Conservation (phyloP, 2,329 filamentous ascomycete genomes). For the Trichoderma simmonsii region DNA sequence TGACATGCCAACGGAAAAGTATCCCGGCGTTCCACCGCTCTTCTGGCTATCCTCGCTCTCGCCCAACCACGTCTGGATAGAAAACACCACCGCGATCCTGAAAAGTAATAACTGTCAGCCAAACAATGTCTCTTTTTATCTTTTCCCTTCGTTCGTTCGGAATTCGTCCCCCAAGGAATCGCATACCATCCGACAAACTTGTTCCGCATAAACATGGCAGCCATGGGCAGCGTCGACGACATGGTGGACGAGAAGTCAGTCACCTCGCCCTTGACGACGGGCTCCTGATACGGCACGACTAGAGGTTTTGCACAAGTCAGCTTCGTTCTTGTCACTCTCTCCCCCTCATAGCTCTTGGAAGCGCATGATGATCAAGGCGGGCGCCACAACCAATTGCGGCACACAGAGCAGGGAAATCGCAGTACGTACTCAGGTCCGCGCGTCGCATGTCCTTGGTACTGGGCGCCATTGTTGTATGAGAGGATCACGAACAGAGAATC, state of each 20-base stretch:
- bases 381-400: background rate
- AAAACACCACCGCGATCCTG: slow-evolving; percentile 60
- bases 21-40: slow-evolving; percentile 62
- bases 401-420: background rate
- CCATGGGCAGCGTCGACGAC: slow-evolving; percentile 85
- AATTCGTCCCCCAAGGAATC: background rate
- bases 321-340: background rate
- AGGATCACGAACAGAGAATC: background rate
- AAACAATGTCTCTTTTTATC: background rate
- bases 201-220: slow-evolving; percentile 90
- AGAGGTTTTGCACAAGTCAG: background rate
- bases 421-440: slow-evolving; percentile 41
- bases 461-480: slow-evolving; percentile 39
- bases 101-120: background rate
- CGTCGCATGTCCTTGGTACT: slow-evolving; percentile 43
- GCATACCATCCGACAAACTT: slow-evolving; percentile 68
- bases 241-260: slow-evolving; percentile 70
- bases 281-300: slow-evolving; percentile 89
- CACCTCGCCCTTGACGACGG: slow-evolving; percentile 59
- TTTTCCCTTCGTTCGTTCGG: background rate
- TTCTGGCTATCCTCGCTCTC: slow-evolving; percentile 67
- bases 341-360: background rate
- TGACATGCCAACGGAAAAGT: slow-evolving; percentile 76
- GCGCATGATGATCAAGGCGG: background rate
- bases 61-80: slow-evolving; percentile 72